Base-by-base conservation (phyloP, 768 basidiomycete species). In the Tephrocybe sp. region DNA sequence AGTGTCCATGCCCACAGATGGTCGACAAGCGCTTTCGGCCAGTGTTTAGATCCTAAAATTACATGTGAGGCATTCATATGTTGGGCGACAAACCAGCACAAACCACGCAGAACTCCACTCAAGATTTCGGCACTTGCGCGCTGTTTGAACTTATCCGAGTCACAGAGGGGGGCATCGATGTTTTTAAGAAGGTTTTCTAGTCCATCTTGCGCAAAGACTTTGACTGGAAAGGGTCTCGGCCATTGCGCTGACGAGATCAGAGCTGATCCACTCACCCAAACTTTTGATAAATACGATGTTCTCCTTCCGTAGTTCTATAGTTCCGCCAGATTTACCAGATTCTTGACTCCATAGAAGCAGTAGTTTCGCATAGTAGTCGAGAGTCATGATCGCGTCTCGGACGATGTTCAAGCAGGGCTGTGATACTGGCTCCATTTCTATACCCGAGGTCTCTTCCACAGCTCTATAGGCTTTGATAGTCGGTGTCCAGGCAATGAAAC, bases 121-220 rank as follows among this genome's bases (percentile, higher is more conserved):
- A 94, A 64, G 26, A 93, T 64, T 61, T 79, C 77, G 36, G 72
- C 75, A 21, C 85, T 85, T 24, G 90, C 90, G 21, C 92, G 80
- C 63, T 93, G 93, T 68, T 92, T 91, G 73, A 86, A 93, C 53
- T 90, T 88, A 60, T 93, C 88, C 15, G 76, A 49, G 43, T 87
- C 88, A 28, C 68, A 71, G 34, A 90, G 69, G 24, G 90, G 62
- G 11, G 80, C 71, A 34, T 93, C 89, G 30, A 87, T 73, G 15
- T 74, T 70, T 12, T 68, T 63, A 26, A 89, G 69, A 18, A 86
- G 67, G 21, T 68, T 69, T 33, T 84, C 78, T 26, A 93, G 59
- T 11, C 71, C 65, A 25, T 72, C 70, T 50, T 72, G 72, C 49
- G 80, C 82, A 51, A 83, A 84, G 62, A 84, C 79, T 65, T 90